Evolutionary conservation across 2,329 filamentous ascomycete species (phyloP).

Genomic region (Emericellopsis cladophorae): DNA sequence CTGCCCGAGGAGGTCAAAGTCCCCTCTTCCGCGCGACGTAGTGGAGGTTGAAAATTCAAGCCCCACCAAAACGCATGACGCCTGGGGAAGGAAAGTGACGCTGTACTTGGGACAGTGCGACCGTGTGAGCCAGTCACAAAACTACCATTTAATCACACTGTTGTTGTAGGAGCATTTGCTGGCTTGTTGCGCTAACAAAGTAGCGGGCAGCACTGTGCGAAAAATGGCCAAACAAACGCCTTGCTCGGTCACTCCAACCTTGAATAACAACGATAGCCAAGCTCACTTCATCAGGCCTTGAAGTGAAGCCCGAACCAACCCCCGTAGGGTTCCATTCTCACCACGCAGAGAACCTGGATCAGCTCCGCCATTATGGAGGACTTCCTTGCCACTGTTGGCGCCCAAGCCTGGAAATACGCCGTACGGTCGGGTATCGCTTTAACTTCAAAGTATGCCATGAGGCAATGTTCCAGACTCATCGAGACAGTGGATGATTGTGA

Average conservation of each 20-base stretch:
- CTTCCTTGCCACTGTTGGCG: conserved; percentile 37
- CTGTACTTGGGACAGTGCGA: neutral
- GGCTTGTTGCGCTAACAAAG: too few relatives aligned
- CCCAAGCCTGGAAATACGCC: conserved; percentile 82
- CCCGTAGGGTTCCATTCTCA: neutral
- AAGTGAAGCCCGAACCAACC: neutral
- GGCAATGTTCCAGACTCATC: conserved; percentile 66
- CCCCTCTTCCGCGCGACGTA: neutral
- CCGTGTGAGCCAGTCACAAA: too few relatives aligned
- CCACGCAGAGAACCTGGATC: neutral
- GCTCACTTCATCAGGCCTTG: neutral
- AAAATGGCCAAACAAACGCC: too few relatives aligned
- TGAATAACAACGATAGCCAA: neutral
- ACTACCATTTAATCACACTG: too few relatives aligned
- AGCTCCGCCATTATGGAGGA: conserved; percentile 49
- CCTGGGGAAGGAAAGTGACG: conserved; percentile 8
- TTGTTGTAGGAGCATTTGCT: too few relatives aligned
- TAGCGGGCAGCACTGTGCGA: too few relatives aligned
- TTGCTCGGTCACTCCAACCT: too few relatives aligned
- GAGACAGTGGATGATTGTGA: conserved; percentile 63
- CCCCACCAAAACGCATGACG: conserved; percentile 23
- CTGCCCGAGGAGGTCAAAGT: neutral
- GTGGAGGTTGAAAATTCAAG: conserved; percentile 21
- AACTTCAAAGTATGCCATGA: conserved; percentile 75
- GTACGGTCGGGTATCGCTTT: conserved; percentile 78